These are phyloP conservation scores for Cephaloascus albidus DNA, from an alignment of 805 yeast genomes.

Conservation along the genomic window DNA sequence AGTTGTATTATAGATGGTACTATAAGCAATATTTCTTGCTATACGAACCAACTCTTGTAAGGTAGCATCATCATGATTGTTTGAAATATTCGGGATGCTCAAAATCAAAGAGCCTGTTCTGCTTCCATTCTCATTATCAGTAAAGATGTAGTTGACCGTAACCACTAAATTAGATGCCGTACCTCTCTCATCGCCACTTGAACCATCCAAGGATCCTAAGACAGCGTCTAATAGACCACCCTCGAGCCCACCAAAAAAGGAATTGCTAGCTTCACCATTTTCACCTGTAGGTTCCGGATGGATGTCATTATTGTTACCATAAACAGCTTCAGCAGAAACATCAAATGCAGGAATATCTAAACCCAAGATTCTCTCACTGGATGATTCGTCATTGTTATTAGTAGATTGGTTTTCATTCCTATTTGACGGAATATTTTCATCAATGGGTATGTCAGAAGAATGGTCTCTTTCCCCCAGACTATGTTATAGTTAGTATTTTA, in stretches of 20 bases:
- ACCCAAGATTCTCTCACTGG: constrained; percentile 15
- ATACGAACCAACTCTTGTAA: constrained; percentile 52
- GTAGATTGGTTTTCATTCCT: too few relatives aligned
- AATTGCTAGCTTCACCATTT: constrained; percentile 1
- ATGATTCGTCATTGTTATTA: too few relatives aligned
- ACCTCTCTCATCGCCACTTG: constrained; percentile 6
- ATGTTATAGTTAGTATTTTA: too few relatives aligned
- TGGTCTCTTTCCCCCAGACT: too few relatives aligned
- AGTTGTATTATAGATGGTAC: constrained; percentile 45
- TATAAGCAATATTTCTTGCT: constrained; percentile 63
- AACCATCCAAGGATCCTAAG: background rate
- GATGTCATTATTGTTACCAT: constrained; percentile 8
- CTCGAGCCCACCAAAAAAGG: background rate
- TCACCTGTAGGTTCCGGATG: background rate
- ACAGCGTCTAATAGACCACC: background rate
- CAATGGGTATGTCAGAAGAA: too few relatives aligned
- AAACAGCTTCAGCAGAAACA: constrained; percentile 19
- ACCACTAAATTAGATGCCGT: constrained; percentile 21
- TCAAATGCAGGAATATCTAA: constrained; percentile 25
- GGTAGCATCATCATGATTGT: constrained; percentile 48
- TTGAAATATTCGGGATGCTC: constrained; percentile 58
- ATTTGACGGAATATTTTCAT: too few relatives aligned
- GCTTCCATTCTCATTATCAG: constrained; percentile 20
- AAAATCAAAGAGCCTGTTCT: constrained; percentile 52
- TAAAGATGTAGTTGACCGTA: constrained; percentile 27